Conservation (phyloP, 805 yeast species). For the Komagataella ulmi region DNA sequence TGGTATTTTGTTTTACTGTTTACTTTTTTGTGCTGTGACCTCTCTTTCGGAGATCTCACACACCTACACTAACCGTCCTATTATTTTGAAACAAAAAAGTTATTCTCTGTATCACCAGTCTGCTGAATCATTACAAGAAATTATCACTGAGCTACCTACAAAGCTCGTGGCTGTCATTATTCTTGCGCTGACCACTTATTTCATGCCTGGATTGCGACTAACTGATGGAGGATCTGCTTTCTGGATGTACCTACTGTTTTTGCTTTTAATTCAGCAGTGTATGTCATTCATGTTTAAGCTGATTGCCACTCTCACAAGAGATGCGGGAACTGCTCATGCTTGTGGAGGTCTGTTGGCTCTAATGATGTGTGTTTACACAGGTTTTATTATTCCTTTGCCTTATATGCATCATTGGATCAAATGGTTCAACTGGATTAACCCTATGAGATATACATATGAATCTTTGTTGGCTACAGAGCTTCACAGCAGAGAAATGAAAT, state of each 20-base stretch:
- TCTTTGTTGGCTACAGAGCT: constrained; percentile 45
- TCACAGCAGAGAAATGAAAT: constrained; percentile 35
- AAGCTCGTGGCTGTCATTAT: constrained; percentile 35
- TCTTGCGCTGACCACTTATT: constrained; percentile 33
- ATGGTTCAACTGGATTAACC: constrained; percentile 39
- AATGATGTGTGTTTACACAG: constrained; percentile 44
- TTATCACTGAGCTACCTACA: constrained; percentile 43
- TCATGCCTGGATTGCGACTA: constrained; percentile 35
- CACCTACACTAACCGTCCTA: constrained; percentile 47
- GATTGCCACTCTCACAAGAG: constrained; percentile 36
- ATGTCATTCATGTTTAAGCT: constrained; percentile 40
- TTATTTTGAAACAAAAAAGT: constrained; percentile 50
- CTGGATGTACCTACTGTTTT: constrained; percentile 33
- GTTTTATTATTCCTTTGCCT: constrained; percentile 28
- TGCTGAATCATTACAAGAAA: constrained; percentile 47
- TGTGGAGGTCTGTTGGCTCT: constrained; percentile 39
- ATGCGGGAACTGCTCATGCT: constrained; percentile 44
- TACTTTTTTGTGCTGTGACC: constrained; percentile 46
- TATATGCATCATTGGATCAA: constrained; percentile 50
- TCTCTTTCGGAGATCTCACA: constrained; percentile 49
- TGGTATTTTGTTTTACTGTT: constrained; percentile 48
- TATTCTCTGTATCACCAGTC: constrained; percentile 52
- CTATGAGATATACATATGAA: constrained; percentile 36
- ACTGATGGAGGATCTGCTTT: constrained; percentile 35
- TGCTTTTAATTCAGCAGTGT: constrained; percentile 33